Evolutionary conservation across 345 rosid genomes (phyloP).

Genomic region (Gossypium longicalyx): DNA sequence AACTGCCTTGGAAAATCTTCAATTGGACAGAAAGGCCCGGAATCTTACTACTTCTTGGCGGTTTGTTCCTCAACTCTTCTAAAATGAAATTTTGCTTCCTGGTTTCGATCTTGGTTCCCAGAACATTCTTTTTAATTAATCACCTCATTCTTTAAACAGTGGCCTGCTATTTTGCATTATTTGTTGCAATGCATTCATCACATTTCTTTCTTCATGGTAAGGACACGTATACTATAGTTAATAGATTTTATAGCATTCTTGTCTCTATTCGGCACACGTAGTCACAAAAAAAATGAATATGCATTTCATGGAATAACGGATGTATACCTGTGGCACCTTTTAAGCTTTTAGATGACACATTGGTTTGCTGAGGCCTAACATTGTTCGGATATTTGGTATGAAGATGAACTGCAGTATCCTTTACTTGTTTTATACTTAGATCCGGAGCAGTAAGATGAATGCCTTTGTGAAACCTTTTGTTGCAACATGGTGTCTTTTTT

Average conservation of each 20-base stretch:
- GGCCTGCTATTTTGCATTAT: background rate
- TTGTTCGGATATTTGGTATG: background rate
- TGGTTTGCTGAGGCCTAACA: background rate
- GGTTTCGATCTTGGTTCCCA: background rate
- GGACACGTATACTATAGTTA: background rate
- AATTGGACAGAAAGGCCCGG: conserved; percentile 84
- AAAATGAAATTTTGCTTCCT: background rate
- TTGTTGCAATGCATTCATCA: background rate
- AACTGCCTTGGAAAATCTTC: conserved; percentile 84
- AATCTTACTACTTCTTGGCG: conserved; percentile 90
- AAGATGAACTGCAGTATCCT: background rate
- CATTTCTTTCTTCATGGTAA: background rate
- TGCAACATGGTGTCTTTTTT: background rate
- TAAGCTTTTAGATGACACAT: background rate
- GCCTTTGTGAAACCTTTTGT: background rate
- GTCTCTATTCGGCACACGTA: background rate
- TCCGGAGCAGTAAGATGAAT: background rate
- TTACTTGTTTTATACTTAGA: background rate
- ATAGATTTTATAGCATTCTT: background rate
- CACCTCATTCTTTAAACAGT: background rate
- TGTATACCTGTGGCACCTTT: background rate
- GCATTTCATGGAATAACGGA: background rate
- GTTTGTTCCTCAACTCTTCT: conserved; percentile 35
- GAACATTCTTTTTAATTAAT: background rate
- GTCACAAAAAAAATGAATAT: background rate